Percentiles rank a stretch among this genome's conserved stretches.
These are phyloP conservation scores for Pythium guiyangense DNA, from an alignment of 352 stramenopile genomes.

Conservation along the genomic window DNA sequence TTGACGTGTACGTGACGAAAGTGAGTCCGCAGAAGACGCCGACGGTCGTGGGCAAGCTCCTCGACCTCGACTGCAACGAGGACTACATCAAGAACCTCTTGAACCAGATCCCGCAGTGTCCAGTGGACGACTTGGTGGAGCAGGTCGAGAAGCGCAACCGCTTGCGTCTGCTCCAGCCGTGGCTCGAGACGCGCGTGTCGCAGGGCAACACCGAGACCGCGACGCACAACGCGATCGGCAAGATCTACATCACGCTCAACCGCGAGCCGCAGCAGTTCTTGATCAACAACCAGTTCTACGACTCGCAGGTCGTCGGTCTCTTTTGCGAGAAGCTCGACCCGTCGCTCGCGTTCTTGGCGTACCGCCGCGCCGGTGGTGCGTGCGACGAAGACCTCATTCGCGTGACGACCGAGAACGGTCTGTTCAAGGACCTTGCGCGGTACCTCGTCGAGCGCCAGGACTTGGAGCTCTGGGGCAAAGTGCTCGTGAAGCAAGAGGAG, in stretches of 20 bases:
- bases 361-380: constrained; percentile 97
- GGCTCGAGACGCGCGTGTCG: constrained; percentile 98
- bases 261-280: constrained; percentile 99
- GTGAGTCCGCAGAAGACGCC: constrained; percentile 97
- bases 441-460: constrained; percentile 99
- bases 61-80: constrained; percentile 98
- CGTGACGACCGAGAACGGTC: constrained; percentile 97
- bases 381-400: constrained; percentile 99
- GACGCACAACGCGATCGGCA: constrained; percentile 99
- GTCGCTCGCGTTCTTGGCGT: constrained; percentile 98
- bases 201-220: constrained; percentile 98
- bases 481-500: constrained; percentile 91
- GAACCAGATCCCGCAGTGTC: constrained; percentile 94
- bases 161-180: constrained; percentile 97
- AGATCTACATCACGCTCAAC: constrained; percentile 99
- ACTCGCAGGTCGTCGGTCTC: constrained; percentile 97
- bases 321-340: constrained; percentile 99
- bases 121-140: constrained; percentile 98
- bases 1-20: constrained; percentile 99
- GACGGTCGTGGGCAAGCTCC: constrained; percentile 98
- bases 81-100: constrained; percentile 99
- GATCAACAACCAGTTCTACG: constrained; percentile 99
- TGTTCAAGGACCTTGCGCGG: constrained; percentile 99
- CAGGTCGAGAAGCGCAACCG: constrained; percentile 99
- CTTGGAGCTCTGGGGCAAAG: constrained; percentile 98